phyloP scores from a whole-genome alignment of 1,284 basidiomycete species.

The Chondrostereum purpureum region DNA sequence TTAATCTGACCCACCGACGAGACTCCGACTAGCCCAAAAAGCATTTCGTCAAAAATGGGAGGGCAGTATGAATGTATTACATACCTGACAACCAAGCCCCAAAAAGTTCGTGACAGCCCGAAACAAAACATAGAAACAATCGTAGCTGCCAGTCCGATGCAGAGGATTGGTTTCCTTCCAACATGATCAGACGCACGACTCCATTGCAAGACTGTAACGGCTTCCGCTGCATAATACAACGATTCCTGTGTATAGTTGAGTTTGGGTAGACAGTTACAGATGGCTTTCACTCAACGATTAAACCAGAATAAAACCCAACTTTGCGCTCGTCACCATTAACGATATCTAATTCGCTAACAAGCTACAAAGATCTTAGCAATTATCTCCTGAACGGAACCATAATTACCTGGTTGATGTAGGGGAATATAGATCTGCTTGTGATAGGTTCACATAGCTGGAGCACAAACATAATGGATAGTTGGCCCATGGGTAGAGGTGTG shows the following conservation, averaged over 20 bases:
- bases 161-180: conserved; percentile 47
- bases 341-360: conserved; percentile 41
- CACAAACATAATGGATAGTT: conserved; percentile 32
- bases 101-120: conserved; percentile 47
- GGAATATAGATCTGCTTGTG: conserved; percentile 52
- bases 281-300: conserved; percentile 35
- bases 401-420: conserved; percentile 41
- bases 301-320: conserved; percentile 54
- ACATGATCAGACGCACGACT: conserved; percentile 41
- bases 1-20: too few relatives aligned
- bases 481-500: conserved; percentile 36
- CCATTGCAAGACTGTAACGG: conserved; percentile 65
- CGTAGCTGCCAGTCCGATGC: conserved; percentile 45
- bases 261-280: conserved; percentile 1
- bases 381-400: background rate
- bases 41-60: too few relatives aligned
- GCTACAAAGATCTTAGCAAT: too few relatives aligned
- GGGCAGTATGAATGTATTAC: too few relatives aligned
- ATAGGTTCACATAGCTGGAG: conserved; percentile 53
- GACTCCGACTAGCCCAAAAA: too few relatives aligned
- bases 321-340: conserved; percentile 42
- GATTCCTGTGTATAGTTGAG: conserved; percentile 45
- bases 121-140: conserved; percentile 49
- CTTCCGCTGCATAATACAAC: conserved; percentile 22
- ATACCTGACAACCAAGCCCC: conserved; percentile 40